Evolutionary conservation across 345 rosid species (phyloP).

Genomic region (Noccaea bulbosa): DNA sequence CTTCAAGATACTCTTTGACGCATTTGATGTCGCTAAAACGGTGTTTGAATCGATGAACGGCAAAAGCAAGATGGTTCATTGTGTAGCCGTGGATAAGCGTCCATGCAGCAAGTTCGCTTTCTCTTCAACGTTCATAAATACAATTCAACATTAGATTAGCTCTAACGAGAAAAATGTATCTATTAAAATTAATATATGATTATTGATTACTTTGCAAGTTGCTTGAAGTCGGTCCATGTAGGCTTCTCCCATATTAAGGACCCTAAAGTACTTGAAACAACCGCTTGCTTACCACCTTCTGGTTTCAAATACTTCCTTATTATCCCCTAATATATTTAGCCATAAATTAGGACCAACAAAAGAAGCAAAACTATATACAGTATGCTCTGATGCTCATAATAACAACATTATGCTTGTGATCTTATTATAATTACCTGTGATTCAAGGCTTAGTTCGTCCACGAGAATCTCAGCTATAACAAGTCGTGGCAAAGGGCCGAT

Average conservation of each 20-base stretch:
- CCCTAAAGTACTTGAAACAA: constrained; percentile 78
- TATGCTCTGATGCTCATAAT: no score
- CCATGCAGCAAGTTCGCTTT: constrained; percentile 95
- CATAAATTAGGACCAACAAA: constrained; percentile 18
- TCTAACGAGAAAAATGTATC: not conserved
- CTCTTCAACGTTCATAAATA: constrained; percentile 45
- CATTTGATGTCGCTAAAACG: constrained; percentile 57
- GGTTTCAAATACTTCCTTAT: constrained; percentile 58
- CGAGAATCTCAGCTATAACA: constrained; percentile 80
- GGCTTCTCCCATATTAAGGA: constrained; percentile 82
- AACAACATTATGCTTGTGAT: not conserved
- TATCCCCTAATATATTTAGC: constrained; percentile 57
- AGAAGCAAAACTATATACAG: no score
- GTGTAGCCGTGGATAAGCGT: constrained; percentile 86
- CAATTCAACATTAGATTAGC: not conserved
- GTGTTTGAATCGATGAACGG: constrained; percentile 69
- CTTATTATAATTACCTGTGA: constrained; percentile 62
- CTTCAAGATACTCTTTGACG: constrained; percentile 59
- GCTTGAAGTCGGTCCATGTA: constrained; percentile 63
- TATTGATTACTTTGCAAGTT: constrained; percentile 61
- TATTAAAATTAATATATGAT: not conserved
- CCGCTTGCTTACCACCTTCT: constrained; percentile 57
- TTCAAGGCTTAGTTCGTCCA: constrained; percentile 65
- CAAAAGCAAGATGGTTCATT: constrained; percentile 81
- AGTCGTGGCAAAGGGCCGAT: constrained; percentile 78